phyloP scores from a whole-genome alignment of 1,284 basidiomycete species.

The Coniophora puteana region DNA sequence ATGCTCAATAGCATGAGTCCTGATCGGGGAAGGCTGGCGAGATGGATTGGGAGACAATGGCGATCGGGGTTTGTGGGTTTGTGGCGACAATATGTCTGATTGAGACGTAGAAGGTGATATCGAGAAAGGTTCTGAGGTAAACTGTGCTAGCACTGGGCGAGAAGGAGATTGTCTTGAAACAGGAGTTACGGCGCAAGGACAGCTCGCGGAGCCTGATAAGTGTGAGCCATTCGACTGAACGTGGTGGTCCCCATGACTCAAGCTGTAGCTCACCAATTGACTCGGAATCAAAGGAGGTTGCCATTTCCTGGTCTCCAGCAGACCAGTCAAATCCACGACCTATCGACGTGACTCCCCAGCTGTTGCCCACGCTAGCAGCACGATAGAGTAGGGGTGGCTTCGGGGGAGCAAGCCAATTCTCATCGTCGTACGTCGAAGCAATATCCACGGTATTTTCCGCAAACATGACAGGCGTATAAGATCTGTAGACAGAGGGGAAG shows the following conservation, averaged over 20 bases:
- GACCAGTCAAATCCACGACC: constrained; percentile 80
- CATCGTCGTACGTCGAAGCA: constrained; percentile 62
- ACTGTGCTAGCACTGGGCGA: constrained; percentile 4
- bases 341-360: constrained; percentile 79
- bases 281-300: constrained; percentile 5
- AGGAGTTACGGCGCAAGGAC: constrained; percentile 14
- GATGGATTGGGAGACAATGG: constrained; percentile 31
- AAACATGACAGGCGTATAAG: constrained; percentile 51
- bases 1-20: constrained; percentile 16
- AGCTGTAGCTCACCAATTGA: too few species aligned
- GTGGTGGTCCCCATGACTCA: too few species aligned
- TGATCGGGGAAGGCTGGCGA: constrained; percentile 15
- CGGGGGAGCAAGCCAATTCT: constrained; percentile 48
- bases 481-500: too few species aligned
- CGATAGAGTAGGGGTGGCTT: constrained; percentile 50
- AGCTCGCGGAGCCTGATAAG: too few species aligned
- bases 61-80: constrained; percentile 18
- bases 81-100: constrained; percentile 21
- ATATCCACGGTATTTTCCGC: constrained; percentile 56
- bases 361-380: constrained; percentile 63
- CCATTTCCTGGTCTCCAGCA: constrained; percentile 32
- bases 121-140: constrained; percentile 1
- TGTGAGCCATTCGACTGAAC: too few species aligned
- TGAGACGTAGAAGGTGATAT: constrained; percentile 9
- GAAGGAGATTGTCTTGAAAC: constrained; percentile 10